Percentiles rank a stretch among this genome's conserved stretches.
Evolutionary conservation across 495 filamentous ascomycete genomes (phyloP).

Genomic region (Margaritispora aquatica): DNA sequence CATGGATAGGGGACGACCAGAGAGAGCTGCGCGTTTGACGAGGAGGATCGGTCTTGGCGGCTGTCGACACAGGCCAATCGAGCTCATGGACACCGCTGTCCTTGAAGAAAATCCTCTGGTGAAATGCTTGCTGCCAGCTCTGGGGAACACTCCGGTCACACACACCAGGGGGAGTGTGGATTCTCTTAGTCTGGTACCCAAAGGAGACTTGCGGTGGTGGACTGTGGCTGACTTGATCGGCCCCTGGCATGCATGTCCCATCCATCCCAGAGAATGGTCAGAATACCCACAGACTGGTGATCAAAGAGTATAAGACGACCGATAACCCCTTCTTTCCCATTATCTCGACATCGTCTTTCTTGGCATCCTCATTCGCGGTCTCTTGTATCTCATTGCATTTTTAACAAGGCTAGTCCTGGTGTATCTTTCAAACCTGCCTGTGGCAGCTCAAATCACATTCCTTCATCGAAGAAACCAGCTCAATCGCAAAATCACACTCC

Average conservation of each 20-base stretch:
- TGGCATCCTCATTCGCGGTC: slow-evolving; percentile 4
- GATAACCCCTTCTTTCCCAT: slow-evolving; percentile 1
- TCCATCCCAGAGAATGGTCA: background rate
- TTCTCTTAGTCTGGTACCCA: too few relatives aligned
- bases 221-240: slow-evolving; percentile 8
- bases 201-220: too few relatives aligned
- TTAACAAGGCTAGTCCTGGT: slow-evolving; percentile 19
- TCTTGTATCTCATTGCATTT: slow-evolving; percentile 9
- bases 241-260: background rate
- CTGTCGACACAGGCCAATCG: slow-evolving; percentile 6
- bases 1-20: background rate
- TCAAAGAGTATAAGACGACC: slow-evolving; percentile 18
- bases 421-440: slow-evolving; percentile 11
- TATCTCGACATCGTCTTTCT: slow-evolving; percentile 7
- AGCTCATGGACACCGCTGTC: background rate
- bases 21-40: slow-evolving; percentile 14
- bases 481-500: background rate
- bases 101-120: slow-evolving; percentile 11
- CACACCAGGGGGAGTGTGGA: too few relatives aligned
- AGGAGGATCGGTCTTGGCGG: slow-evolving; percentile 5
- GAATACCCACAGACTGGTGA: slow-evolving; percentile 3
- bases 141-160: slow-evolving; percentile 1
- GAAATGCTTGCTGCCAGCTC: background rate
- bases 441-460: slow-evolving; percentile 18
- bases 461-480: background rate